phyloP scores from a whole-genome alignment of 2,329 filamentous ascomycete species.

The Penicillium sp. region DNA sequence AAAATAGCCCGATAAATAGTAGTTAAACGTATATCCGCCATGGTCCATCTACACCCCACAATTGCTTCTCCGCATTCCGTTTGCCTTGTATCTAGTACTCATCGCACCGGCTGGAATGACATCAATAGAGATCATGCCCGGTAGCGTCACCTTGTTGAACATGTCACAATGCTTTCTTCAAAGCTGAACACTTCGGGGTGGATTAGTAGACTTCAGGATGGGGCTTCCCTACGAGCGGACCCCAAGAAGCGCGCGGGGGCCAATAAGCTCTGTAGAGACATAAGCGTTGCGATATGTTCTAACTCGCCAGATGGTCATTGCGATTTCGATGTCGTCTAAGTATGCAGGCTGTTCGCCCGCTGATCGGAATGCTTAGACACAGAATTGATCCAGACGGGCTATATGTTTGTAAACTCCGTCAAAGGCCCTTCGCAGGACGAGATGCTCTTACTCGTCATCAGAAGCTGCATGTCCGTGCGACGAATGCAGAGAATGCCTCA shows the following conservation, averaged over 20 bases:
- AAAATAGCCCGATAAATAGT: too few relatives aligned
- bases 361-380: constrained; percentile 35
- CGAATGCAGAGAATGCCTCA: constrained; percentile 21
- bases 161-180: constrained; percentile 43
- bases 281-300: constrained; percentile 42
- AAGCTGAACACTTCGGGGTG: constrained; percentile 43
- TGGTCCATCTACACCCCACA: constrained; percentile 27
- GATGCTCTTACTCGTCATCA: constrained; percentile 47
- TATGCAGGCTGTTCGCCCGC: constrained; percentile 7
- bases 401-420: constrained; percentile 42
- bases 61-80: constrained; percentile 16
- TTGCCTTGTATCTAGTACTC: background rate
- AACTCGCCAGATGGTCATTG: background rate
- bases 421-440: constrained; percentile 43
- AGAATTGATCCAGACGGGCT: constrained; percentile 43
- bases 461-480: constrained; percentile 39
- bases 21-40: background rate
- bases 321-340: too few relatives aligned
- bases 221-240: constrained; percentile 13
- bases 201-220: constrained; percentile 7
- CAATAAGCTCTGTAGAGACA: constrained; percentile 36
- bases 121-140: constrained; percentile 15
- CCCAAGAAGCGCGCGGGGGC: constrained; percentile 5
- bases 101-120: constrained; percentile 6
- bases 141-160: constrained; percentile 29